phyloP scores from a whole-genome alignment of 192 early-diverging fungal species.

The Backusella tuberculispora region DNA sequence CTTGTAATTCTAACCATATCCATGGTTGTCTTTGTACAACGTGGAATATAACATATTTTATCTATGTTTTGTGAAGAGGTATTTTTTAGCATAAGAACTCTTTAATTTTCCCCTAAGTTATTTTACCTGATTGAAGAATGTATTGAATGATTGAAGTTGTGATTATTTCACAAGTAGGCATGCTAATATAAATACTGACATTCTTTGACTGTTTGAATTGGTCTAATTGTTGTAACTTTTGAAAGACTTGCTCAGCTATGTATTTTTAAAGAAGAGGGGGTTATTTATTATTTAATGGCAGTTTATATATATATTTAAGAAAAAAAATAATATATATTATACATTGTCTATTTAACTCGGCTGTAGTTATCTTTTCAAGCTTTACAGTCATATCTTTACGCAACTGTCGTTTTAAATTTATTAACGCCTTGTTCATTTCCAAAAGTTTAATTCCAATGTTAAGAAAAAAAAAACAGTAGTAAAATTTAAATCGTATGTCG shows the following conservation, averaged over 20 bases:
- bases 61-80: conserved; percentile 28
- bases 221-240: conserved; percentile 38
- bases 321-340: background rate
- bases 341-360: background rate
- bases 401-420: conserved; percentile 12
- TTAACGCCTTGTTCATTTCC: background rate
- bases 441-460: background rate
- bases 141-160: conserved; percentile 52
- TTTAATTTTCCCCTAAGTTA: background rate
- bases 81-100: background rate
- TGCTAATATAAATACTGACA: conserved; percentile 59
- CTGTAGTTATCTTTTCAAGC: background rate
- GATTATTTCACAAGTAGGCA: conserved; percentile 53
- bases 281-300: too few species aligned
- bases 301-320: background rate
- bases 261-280: background rate
- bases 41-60: conserved; percentile 59
- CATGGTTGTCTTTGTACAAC: conserved; percentile 55
- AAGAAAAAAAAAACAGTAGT: background rate
- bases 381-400: conserved; percentile 23
- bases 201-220: conserved; percentile 46
- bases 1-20: conserved; percentile 71
- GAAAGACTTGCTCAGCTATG: conserved; percentile 27
- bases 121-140: conserved; percentile 49
- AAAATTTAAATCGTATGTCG: background rate